A percentile compares a stretch with the other conserved stretches of the same genome.
Conservation (phyloP, 192 early-diverging fungal genomes). For the Backusella circina region DNA sequence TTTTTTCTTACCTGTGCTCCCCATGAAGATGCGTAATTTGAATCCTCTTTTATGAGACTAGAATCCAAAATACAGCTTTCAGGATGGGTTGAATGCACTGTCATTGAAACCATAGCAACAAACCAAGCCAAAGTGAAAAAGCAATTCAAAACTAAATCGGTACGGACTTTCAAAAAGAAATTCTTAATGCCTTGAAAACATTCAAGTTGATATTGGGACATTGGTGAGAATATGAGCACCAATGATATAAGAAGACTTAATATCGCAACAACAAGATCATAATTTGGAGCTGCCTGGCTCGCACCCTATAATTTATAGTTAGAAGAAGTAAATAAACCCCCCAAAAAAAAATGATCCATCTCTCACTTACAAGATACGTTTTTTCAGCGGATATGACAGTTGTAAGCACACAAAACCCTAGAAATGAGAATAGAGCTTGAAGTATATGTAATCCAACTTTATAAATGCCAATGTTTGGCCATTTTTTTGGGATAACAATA, state of each 20-base stretch:
- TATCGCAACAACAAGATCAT: not conserved
- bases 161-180: constrained; percentile 1
- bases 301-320: not conserved
- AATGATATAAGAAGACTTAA: not conserved
- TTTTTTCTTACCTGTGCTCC: not conserved
- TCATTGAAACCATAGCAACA: constrained; percentile 5
- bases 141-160: not conserved
- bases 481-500: not conserved
- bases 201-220: not conserved
- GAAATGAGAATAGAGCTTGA: not conserved
- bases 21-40: not conserved
- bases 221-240: not conserved
- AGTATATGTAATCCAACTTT: not conserved
- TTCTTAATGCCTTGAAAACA: not conserved
- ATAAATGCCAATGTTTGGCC: not conserved
- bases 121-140: constrained; percentile 4
- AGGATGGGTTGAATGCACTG: not conserved
- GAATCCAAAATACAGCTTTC: not conserved
- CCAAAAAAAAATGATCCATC: not conserved
- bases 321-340: not conserved
- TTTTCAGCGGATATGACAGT: not conserved
- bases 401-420: not conserved
- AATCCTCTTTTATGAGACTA: not conserved
- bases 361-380: not conserved
- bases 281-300: not conserved